These are phyloP conservation scores for Exophiala spinifera DNA, from an alignment of 2,329 filamentous ascomycete species.

Conservation along the genomic window DNA sequence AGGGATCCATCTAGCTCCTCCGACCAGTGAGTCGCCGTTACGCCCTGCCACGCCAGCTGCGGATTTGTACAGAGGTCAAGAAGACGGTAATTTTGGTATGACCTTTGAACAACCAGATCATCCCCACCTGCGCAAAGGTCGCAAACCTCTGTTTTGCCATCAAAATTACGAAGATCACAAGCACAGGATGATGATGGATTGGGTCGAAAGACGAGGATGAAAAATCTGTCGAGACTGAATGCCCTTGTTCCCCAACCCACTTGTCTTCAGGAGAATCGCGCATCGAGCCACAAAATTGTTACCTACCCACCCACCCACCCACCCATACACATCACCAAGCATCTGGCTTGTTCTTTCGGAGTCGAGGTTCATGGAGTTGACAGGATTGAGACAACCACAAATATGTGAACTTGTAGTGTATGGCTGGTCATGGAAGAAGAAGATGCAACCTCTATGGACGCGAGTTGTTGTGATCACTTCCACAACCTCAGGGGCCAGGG, in stretches of 20 bases:
- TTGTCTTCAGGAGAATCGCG: too few relatives aligned
- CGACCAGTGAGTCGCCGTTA: slow-evolving; percentile 2
- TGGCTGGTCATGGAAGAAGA: too few relatives aligned
- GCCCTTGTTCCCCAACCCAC: too few relatives aligned
- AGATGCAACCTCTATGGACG: too few relatives aligned
- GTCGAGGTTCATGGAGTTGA: neutral
- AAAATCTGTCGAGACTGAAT: too few relatives aligned
- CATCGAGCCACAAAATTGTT: too few relatives aligned
- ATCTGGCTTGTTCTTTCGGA: neutral
- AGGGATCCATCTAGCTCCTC: slow-evolving; percentile 9
- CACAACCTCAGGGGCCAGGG: too few relatives aligned
- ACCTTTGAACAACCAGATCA: slow-evolving; percentile 13
- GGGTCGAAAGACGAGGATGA: slow-evolving; percentile 18
- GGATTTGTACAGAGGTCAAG: slow-evolving; percentile 22
- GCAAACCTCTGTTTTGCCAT: slow-evolving; percentile 8
- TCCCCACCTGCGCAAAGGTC: slow-evolving; percentile 3
- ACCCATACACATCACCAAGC: neutral
- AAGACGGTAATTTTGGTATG: slow-evolving; percentile 21
- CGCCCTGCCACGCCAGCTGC: slow-evolving; percentile 18
- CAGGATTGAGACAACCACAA: too few relatives aligned
- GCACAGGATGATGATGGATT: slow-evolving; percentile 25
- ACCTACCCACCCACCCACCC: too few relatives aligned
- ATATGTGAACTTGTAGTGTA: too few relatives aligned
- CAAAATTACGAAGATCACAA: slow-evolving; percentile 23
- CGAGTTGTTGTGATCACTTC: too few relatives aligned